phyloP scores from a whole-genome alignment of 257 asterid species.

The Coffea canephora region DNA sequence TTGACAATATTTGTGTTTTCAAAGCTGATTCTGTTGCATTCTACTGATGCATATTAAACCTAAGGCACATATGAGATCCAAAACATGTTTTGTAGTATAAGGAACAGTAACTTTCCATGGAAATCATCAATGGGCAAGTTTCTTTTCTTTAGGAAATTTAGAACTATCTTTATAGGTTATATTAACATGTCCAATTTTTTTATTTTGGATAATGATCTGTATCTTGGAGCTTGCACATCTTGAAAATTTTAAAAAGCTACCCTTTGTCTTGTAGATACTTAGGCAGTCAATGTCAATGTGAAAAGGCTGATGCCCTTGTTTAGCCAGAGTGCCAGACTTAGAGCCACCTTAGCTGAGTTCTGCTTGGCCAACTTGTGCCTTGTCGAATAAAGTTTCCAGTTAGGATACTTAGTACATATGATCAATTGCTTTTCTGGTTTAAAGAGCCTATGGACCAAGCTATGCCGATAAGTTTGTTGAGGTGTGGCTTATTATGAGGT shows the following conservation, averaged over 20 bases:
- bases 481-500: not conserved
- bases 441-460: not conserved
- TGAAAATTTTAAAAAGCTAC: no score
- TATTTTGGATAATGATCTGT: no score
- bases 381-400: not conserved
- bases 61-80: no score
- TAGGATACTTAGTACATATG: not conserved
- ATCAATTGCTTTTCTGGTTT: not conserved
- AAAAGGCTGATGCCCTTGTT: not conserved
- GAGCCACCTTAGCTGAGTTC: not conserved
- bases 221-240: no score
- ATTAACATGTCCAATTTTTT: no score
- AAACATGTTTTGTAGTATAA: no score
- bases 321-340: not conserved
- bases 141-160: not conserved
- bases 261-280: no score
- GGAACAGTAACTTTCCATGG: not conserved
- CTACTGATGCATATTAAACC: no score
- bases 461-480: not conserved
- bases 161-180: no score
- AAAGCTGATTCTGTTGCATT: no score
- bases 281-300: no score
- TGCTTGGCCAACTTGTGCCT: no score
- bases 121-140: not conserved
- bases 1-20: not conserved